Evolutionary conservation across 2,329 filamentous ascomycete species (phyloP).

Genomic region (Exophiala oligosperma): DNA sequence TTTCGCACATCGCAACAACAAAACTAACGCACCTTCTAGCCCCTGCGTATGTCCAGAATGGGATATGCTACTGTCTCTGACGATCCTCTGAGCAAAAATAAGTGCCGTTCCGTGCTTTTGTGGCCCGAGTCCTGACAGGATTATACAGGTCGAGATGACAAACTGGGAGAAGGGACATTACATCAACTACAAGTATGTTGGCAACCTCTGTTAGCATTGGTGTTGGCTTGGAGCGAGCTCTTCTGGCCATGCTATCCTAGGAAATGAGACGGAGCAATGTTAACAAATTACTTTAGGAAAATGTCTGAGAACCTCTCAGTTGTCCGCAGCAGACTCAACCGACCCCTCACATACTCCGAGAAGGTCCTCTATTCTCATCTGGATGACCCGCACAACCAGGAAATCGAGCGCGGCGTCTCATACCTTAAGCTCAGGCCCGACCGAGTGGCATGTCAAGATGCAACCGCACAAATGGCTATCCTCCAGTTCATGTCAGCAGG

Average conservation of each 20-base stretch:
- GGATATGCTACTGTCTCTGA: conserved; percentile 54
- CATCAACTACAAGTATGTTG: conserved; percentile 81
- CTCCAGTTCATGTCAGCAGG: conserved; percentile 99
- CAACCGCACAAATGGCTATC: conserved; percentile 99
- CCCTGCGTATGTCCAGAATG: conserved; percentile 24
- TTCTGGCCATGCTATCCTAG: not conserved
- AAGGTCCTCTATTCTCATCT: conserved; percentile 99
- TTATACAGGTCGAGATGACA: conserved; percentile 78
- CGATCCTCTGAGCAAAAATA: conserved; percentile 81
- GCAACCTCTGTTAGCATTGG: not conserved
- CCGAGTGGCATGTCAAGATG: conserved; percentile 98
- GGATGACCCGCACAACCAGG: conserved; percentile 93
- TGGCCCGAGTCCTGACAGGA: conserved; percentile 14
- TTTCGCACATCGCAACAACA: conserved; percentile 2
- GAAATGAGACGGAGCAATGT: not conserved
- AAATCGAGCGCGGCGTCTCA: conserved; percentile 91
- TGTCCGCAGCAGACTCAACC: conserved; percentile 85
- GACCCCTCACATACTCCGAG: conserved; percentile 91
- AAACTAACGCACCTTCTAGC: conserved; percentile 32
- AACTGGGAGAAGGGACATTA: conserved; percentile 94
- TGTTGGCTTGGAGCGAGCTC: no score
- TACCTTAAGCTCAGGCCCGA: conserved; percentile 97
- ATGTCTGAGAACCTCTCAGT: conserved; percentile 96
- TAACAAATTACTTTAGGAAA: conserved; percentile 63
- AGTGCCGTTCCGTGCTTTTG: conserved; percentile 4